Evolutionary conservation across 805 yeast genomes (phyloP).

Genomic region (Brettanomyces anomalus): DNA sequence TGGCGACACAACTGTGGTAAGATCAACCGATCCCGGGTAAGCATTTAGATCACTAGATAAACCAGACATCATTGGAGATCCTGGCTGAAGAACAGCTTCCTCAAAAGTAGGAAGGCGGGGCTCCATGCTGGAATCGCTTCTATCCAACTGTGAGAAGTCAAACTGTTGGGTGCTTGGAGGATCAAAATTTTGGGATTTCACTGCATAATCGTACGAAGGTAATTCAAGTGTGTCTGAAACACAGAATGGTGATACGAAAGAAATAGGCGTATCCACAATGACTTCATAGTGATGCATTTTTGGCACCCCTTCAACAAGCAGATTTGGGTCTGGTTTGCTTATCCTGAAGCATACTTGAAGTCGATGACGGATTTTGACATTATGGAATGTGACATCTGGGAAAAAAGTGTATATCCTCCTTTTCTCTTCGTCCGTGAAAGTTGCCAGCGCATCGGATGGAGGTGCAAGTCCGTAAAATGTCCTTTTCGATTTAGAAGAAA

Average conservation of each 20-base stretch:
- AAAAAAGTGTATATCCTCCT: slow-evolving; percentile 28
- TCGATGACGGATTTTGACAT: slow-evolving; percentile 56
- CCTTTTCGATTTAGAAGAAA: slow-evolving; percentile 3
- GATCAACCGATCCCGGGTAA: slow-evolving; percentile 25
- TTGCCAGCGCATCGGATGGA: background rate
- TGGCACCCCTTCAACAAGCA: slow-evolving; percentile 21
- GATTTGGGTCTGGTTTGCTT: slow-evolving; percentile 46
- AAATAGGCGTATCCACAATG: slow-evolving; percentile 68
- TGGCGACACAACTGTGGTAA: slow-evolving; percentile 25
- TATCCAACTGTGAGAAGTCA: slow-evolving; percentile 7
- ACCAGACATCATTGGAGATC: slow-evolving; percentile 35
- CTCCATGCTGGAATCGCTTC: slow-evolving; percentile 5
- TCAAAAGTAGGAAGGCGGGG: slow-evolving; percentile 49
- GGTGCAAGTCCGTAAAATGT: background rate
- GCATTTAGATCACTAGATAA: slow-evolving; percentile 28
- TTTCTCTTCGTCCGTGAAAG: slow-evolving; percentile 10
- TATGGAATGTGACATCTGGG: slow-evolving; percentile 58
- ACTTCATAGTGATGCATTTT: slow-evolving; percentile 72
- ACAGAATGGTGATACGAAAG: slow-evolving; percentile 36
- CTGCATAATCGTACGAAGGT: slow-evolving; percentile 31
- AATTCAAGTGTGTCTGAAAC: slow-evolving; percentile 25
- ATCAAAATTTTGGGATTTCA: slow-evolving; percentile 14
- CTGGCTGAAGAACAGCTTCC: slow-evolving; percentile 45
- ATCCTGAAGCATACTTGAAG: slow-evolving; percentile 64
- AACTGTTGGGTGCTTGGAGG: slow-evolving; percentile 5